Evolutionary conservation across 148 eudicot species (phyloP).

Genomic region (Silene latifolia): DNA sequence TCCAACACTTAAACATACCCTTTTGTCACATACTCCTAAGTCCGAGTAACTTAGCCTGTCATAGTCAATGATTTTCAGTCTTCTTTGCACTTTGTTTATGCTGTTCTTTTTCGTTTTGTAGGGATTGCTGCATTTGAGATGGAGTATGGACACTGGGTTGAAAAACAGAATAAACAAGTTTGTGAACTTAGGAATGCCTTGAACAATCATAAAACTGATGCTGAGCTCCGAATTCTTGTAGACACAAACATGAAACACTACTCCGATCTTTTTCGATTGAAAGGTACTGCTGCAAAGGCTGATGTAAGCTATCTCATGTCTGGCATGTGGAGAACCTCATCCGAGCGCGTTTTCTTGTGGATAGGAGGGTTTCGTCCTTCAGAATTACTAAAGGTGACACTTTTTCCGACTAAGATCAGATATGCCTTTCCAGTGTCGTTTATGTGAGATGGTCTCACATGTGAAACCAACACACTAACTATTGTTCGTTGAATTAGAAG

Average conservation of each 20-base stretch:
- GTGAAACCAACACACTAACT: no score
- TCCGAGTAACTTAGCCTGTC: no score
- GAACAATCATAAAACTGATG: conserved; percentile 44
- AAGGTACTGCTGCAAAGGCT: conserved; percentile 70
- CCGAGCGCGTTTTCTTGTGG: conserved; percentile 88
- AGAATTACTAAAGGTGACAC: conserved; percentile 70
- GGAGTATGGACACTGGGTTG: conserved; percentile 80
- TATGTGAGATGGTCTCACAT: no score
- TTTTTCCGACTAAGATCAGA: neutral
- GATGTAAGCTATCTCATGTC: conserved; percentile 80
- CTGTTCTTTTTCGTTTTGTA: conserved; percentile 22
- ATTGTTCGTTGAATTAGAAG: neutral
- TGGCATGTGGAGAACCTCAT: conserved; percentile 86
- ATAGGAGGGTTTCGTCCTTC: conserved; percentile 98
- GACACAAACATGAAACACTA: conserved; percentile 71
- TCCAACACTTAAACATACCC: no score
- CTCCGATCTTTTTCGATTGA: conserved; percentile 62
- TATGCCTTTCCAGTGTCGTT: neutral
- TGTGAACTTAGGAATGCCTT: conserved; percentile 55
- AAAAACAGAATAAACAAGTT: conserved; percentile 60
- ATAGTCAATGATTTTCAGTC: neutral
- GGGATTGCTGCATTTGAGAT: conserved; percentile 67
- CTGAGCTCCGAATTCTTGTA: conserved; percentile 53
- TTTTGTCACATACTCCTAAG: no score
- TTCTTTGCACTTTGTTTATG: neutral